Conservation (phyloP, 257 asterid species). For the Coffea eugenioides region DNA sequence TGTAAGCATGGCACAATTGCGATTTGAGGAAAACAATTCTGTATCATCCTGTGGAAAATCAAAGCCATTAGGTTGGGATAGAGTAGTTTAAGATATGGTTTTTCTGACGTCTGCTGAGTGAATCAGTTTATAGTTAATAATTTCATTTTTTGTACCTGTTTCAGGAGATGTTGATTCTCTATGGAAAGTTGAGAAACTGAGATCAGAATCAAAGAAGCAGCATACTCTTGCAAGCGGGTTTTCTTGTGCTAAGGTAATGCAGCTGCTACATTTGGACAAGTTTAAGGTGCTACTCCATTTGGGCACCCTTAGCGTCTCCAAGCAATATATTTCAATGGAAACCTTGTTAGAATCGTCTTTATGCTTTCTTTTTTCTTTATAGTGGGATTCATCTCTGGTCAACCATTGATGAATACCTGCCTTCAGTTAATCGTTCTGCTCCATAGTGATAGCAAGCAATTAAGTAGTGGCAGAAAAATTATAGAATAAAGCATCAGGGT, state of each 20-base stretch:
- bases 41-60: background rate
- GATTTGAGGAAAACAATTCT: background rate
- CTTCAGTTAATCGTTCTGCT: background rate
- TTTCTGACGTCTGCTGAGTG: background rate
- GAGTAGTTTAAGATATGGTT: background rate
- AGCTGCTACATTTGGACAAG: slow-evolving; percentile 16
- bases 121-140: background rate
- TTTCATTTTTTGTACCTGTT: slow-evolving; percentile 4
- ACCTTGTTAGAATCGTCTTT: no score
- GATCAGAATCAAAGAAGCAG: slow-evolving; percentile 70
- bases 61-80: background rate
- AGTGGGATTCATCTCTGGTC: background rate
- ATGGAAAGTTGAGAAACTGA: slow-evolving; percentile 79
- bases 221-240: slow-evolving; percentile 76
- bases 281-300: background rate
- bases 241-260: slow-evolving; percentile 91
- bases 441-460: background rate
- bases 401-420: background rate
- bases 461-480: background rate
- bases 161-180: slow-evolving; percentile 76
- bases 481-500: background rate
- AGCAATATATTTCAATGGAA: no score
- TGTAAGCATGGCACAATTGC: background rate
- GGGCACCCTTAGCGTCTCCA: background rate
- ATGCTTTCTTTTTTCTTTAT: no score